Evolutionary conservation across 192 early-diverging fungal genomes (phyloP).

Genomic region (Funneliformis mosseae): DNA sequence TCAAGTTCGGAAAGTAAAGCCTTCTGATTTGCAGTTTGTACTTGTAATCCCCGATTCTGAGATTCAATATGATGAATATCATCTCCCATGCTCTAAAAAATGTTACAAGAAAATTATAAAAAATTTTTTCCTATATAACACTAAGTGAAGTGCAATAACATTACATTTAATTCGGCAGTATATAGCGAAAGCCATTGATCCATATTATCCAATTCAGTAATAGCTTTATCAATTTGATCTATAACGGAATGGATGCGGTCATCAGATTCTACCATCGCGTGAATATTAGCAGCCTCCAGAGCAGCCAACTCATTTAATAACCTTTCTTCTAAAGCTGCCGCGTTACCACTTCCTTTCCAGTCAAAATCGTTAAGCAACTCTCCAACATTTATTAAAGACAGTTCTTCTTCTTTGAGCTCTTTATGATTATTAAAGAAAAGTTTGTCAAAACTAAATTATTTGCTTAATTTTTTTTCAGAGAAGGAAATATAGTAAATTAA

Average conservation of each 20-base stretch:
- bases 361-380: constrained; percentile 84
- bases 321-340: constrained; percentile 82
- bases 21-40: constrained; percentile 88
- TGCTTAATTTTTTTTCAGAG: constrained; percentile 20
- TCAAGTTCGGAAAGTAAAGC: constrained; percentile 85
- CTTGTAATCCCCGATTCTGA: constrained; percentile 88
- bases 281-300: constrained; percentile 91
- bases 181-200: constrained; percentile 88
- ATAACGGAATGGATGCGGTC: constrained; percentile 80
- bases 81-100: constrained; percentile 80
- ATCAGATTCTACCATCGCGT: constrained; percentile 92
- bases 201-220: constrained; percentile 81
- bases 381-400: constrained; percentile 74
- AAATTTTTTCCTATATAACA: constrained; percentile 5
- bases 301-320: constrained; percentile 82
- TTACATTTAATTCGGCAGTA: constrained; percentile 82
- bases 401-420: constrained; percentile 53
- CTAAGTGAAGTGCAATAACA: constrained; percentile 31
- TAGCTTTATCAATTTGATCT: constrained; percentile 79
- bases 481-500: background rate
- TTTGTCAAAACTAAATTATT: constrained; percentile 28
- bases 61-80: constrained; percentile 95
- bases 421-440: constrained; percentile 16
- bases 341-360: constrained; percentile 86
- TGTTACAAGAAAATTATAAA: background rate